A percentile compares a stretch with the other conserved stretches of the same genome.
These are phyloP conservation scores for Eremochloa ophiuroides DNA, from an alignment of 176 grass and related monocot genomes.

Conservation along the genomic window DNA sequence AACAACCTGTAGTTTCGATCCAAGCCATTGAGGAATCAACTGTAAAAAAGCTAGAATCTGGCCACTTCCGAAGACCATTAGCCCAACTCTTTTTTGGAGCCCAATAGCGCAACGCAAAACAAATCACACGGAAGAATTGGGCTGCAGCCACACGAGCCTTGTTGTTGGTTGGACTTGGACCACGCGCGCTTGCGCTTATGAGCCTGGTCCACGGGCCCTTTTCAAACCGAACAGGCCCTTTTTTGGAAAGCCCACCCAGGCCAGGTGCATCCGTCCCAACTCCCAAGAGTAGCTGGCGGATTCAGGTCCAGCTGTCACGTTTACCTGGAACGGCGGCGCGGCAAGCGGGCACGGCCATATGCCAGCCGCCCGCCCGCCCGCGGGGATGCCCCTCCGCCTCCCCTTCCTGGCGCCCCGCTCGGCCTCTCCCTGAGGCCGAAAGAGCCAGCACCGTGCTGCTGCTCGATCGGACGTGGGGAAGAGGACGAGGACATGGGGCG, in stretches of 20 bases:
- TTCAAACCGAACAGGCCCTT: background rate
- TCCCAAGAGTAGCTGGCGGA: background rate
- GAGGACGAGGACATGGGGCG: constrained; percentile 32
- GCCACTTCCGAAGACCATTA: too few species aligned
- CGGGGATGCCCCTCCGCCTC: background rate
- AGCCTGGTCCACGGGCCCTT: background rate
- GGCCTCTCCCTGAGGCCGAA: constrained; percentile 25
- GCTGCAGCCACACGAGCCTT: background rate
- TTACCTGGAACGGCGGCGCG: background rate
- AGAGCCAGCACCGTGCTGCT: constrained; percentile 10
- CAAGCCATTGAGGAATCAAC: background rate
- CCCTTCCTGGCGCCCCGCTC: constrained; percentile 9
- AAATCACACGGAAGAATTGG: background rate
- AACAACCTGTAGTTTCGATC: too few species aligned
- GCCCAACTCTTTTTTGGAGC: too few species aligned
- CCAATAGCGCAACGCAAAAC: background rate
- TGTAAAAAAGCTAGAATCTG: too few species aligned
- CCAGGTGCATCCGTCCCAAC: background rate
- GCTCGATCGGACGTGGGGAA: constrained; percentile 16
- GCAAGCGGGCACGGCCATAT: constrained; percentile 5
- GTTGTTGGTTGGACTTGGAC: background rate
- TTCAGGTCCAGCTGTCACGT: background rate
- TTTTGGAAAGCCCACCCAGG: background rate
- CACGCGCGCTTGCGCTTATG: too few species aligned
- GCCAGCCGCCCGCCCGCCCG: background rate